Conservation (phyloP, 306 rosid species). For the Castanea crenata region DNA sequence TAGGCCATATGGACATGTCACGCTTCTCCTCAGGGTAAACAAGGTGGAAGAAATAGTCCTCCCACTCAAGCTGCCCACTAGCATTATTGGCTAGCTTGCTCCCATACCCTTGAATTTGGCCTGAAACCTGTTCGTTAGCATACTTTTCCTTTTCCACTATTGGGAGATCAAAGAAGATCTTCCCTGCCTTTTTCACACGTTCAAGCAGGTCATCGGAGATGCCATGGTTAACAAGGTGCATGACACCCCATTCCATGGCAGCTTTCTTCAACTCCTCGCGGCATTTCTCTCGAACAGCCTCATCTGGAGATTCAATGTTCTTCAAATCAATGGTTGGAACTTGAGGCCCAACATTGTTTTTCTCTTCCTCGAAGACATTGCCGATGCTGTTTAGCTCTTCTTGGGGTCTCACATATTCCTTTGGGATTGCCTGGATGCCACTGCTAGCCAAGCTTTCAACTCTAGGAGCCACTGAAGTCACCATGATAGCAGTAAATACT, state of each 20-base stretch:
- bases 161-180: conserved; percentile 48
- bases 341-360: conserved; percentile 50
- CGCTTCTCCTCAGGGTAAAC: conserved; percentile 60
- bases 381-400: conserved; percentile 65
- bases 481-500: conserved; percentile 18
- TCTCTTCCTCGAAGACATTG: conserved; percentile 63
- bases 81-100: conserved; percentile 82
- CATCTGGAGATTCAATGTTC: conserved; percentile 48
- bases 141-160: conserved; percentile 72
- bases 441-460: conserved; percentile 70
- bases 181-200: conserved; percentile 48
- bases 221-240: conserved; percentile 82
- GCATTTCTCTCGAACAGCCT: conserved; percentile 40
- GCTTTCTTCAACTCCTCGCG: conserved; percentile 56
- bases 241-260: conserved; percentile 83
- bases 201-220: conserved; percentile 49
- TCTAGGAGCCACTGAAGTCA: conserved; percentile 36
- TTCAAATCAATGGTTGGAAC: conserved; percentile 73
- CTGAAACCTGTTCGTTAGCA: conserved; percentile 60
- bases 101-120: conserved; percentile 83
- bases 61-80: conserved; percentile 81
- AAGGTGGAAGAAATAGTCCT: conserved; percentile 82
- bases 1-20: conserved; percentile 74
- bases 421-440: conserved; percentile 57
- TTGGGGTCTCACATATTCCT: conserved; percentile 71